phyloP scores from a whole-genome alignment of 2,329 filamentous ascomycete species.

The Phyllosticta citriasiana region DNA sequence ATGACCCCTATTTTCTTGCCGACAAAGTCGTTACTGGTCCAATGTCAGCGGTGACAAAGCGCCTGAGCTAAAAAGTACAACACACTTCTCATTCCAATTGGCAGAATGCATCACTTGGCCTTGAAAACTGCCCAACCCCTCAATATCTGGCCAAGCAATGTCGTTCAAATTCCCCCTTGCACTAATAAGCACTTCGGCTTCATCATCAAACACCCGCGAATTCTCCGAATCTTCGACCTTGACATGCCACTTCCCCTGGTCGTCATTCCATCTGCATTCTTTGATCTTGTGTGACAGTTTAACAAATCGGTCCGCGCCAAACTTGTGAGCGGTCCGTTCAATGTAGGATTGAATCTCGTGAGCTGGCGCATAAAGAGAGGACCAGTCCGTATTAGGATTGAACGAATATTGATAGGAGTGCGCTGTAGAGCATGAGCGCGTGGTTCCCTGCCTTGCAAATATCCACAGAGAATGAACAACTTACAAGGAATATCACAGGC shows the following conservation, averaged over 20 bases:
- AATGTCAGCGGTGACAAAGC: background rate
- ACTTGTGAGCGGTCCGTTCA: conserved; percentile 24
- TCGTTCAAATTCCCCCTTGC: conserved; percentile 25
- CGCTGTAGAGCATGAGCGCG: conserved; percentile 13
- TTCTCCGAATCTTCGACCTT: conserved; percentile 23
- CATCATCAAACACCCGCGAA: conserved; percentile 19
- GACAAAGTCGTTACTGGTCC: conserved; percentile 20
- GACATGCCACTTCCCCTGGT: conserved; percentile 27
- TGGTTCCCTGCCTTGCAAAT: background rate
- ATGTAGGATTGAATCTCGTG: conserved; percentile 30
- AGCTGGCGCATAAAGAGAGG: conserved; percentile 30
- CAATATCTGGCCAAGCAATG: conserved; percentile 24
- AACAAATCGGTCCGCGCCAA: conserved; percentile 28
- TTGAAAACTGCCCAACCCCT: conserved; percentile 22
- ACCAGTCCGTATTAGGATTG: conserved; percentile 33
- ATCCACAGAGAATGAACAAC: conserved; percentile 2
- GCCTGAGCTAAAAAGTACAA: background rate
- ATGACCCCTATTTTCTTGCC: conserved; percentile 27
- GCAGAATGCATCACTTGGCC: conserved; percentile 28
- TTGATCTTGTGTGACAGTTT: conserved; percentile 26
- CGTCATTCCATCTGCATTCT: conserved; percentile 24
- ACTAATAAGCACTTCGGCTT: conserved; percentile 21
- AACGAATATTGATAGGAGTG: conserved; percentile 36
- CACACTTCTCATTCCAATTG: conserved; percentile 25
- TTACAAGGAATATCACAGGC: conserved; percentile 33